These are phyloP conservation scores for Kondoa subrosea DNA, from an alignment of 768 basidiomycete species.

Conservation along the genomic window DNA sequence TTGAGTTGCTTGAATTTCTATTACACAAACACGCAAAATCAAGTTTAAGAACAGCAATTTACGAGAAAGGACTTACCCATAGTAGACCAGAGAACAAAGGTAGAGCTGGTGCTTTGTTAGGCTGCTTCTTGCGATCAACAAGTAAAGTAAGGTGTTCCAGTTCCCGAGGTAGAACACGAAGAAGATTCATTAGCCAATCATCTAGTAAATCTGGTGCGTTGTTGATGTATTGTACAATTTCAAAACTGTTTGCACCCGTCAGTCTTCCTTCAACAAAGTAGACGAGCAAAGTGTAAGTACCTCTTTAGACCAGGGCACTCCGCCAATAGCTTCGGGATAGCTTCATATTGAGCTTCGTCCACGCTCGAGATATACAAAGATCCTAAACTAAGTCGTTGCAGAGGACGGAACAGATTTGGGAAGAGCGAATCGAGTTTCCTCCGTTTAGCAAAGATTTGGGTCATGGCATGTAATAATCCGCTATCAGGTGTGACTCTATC, in stretches of 20 bases:
- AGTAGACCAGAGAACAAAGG: background rate
- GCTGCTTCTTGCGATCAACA: background rate
- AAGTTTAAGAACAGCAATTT: background rate
- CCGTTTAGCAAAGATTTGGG: background rate
- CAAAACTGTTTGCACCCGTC: background rate
- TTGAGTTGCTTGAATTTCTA: background rate
- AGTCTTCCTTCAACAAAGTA: too few species aligned
- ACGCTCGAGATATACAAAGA: background rate
- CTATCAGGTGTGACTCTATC: background rate
- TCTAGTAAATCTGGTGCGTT: background rate
- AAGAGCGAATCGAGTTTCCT: background rate
- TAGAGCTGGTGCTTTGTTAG: background rate
- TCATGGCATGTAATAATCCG: background rate
- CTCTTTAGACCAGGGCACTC: background rate
- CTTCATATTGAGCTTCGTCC: background rate
- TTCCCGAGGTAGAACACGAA: background rate
- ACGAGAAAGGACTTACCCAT: background rate
- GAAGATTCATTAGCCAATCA: background rate
- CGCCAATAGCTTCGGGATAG: background rate
- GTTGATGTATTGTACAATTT: background rate
- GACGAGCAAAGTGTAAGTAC: background rate
- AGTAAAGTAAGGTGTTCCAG: background rate
- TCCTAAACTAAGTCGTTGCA: background rate
- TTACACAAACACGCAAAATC: background rate
- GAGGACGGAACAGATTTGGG: background rate